phyloP scores from a whole-genome alignment of 768 basidiomycete genomes.

The Pleurotus citrinopileatus region DNA sequence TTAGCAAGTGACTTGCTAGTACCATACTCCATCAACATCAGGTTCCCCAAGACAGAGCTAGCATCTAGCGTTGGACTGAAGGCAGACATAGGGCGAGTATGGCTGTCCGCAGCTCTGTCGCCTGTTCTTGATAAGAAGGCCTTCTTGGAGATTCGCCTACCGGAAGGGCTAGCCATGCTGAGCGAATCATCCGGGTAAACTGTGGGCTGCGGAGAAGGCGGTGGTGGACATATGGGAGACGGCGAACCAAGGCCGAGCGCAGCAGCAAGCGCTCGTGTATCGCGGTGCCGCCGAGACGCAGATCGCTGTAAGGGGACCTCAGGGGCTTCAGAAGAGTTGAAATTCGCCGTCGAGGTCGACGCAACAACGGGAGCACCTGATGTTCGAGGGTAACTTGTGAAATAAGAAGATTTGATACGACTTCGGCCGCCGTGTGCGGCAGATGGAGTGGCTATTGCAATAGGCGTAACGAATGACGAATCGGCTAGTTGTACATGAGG shows the following conservation, averaged over 20 bases:
- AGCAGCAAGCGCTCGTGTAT: conserved; percentile 32
- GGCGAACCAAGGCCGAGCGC: conserved; percentile 37
- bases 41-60: conserved; percentile 48
- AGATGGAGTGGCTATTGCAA: conserved; percentile 23
- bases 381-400: conserved; percentile 52
- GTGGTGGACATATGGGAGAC: conserved; percentile 28
- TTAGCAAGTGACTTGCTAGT: conserved; percentile 32
- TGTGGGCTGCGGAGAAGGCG: conserved; percentile 59
- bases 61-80: conserved; percentile 33
- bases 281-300: conserved; percentile 15
- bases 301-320: conserved; percentile 8
- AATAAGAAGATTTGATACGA: conserved; percentile 69
- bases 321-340: conserved; percentile 37
- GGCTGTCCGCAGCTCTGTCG: neutral
- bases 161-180: conserved; percentile 45
- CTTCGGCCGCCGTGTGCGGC: conserved; percentile 47
- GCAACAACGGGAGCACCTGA: conserved; percentile 36
- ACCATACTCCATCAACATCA: conserved; percentile 63
- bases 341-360: conserved; percentile 28
- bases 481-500: conserved; percentile 19
- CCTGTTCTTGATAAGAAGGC: neutral
- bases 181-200: conserved; percentile 73
- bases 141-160: conserved; percentile 17
- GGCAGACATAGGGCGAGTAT: conserved; percentile 10
- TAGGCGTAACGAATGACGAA: conserved; percentile 22